These are phyloP conservation scores for Euptelea pleiosperma DNA, from an alignment of 164 flowering plant species.

Conservation along the genomic window DNA sequence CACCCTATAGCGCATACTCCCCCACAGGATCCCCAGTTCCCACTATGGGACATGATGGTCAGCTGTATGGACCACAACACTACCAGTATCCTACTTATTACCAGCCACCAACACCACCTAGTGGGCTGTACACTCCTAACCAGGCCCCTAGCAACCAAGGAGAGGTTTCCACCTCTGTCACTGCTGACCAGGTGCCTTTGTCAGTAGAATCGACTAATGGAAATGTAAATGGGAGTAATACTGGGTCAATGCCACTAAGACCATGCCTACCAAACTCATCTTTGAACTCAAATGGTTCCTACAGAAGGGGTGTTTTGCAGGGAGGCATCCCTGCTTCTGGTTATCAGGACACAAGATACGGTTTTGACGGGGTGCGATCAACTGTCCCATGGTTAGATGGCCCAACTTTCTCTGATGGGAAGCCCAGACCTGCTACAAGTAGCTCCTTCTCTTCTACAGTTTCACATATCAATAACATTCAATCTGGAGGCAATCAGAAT, in stretches of 20 bases:
- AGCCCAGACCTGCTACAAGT: conserved; percentile 33
- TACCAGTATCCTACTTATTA: conserved; percentile 72
- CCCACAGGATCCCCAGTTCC: conserved; percentile 71
- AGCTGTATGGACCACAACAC: conserved; percentile 71
- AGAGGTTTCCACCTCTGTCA: conserved; percentile 40
- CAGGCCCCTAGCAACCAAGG: conserved; percentile 29
- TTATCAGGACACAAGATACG: conserved; percentile 54
- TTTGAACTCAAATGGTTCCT: conserved; percentile 38
- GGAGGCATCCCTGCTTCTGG: conserved; percentile 46
- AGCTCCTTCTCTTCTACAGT: conserved; percentile 27
- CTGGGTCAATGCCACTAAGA: conserved; percentile 34
- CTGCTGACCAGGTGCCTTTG: conserved; percentile 51
- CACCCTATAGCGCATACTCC: conserved; percentile 67
- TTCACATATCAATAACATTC: conserved; percentile 29
- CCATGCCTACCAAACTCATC: conserved; percentile 36
- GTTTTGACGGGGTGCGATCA: conserved; percentile 42
- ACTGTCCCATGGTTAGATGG: conserved; percentile 47
- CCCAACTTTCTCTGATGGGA: conserved; percentile 40
- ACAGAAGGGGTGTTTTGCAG: conserved; percentile 40
- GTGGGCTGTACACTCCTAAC: conserved; percentile 34
- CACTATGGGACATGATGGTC: conserved; percentile 72
- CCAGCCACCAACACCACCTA: conserved; percentile 45
- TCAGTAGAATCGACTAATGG: conserved; percentile 44
- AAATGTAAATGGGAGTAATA: conserved; percentile 35
- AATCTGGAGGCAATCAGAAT: conserved; percentile 49